phyloP scores from a whole-genome alignment of 2,329 filamentous ascomycete genomes.

The Penicillium crustosum region DNA sequence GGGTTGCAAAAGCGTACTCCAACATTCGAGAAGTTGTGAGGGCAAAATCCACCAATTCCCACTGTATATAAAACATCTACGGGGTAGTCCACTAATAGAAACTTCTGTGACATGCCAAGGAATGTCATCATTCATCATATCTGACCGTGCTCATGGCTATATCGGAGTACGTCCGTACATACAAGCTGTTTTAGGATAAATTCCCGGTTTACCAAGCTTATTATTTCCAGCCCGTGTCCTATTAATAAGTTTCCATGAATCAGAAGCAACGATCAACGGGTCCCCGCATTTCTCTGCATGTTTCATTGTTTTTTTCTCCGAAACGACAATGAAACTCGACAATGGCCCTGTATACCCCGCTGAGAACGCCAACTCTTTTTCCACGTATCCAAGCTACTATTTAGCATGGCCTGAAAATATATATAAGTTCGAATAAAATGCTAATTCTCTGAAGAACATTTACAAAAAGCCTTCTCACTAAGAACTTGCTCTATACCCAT shows the following conservation, averaged over 20 bases:
- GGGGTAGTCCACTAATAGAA: neutral
- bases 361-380: slow-evolving; percentile 13
- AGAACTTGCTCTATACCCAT: neutral
- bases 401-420: neutral
- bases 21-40: slow-evolving; percentile 78
- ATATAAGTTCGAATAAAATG: neutral
- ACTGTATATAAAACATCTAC: neutral
- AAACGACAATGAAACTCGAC: slow-evolving; percentile 8
- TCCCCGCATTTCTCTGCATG: slow-evolving; percentile 5
- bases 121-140: neutral
- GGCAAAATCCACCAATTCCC: neutral
- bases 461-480: neutral
- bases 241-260: slow-evolving; percentile 20
- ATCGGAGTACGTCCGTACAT: neutral
- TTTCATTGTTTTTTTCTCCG: slow-evolving; percentile 11
- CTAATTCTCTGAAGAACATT: neutral
- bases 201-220: neutral
- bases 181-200: neutral
- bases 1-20: slow-evolving; percentile 76
- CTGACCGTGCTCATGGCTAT: neutral
- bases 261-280: slow-evolving; percentile 11
- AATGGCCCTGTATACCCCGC: slow-evolving; percentile 1
- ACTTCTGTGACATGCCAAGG: neutral
- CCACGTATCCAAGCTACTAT: slow-evolving; percentile 14
- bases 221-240: neutral